Evolutionary conservation across 148 eudicot species (phyloP).

Genomic region (Rhododendron vialii): DNA sequence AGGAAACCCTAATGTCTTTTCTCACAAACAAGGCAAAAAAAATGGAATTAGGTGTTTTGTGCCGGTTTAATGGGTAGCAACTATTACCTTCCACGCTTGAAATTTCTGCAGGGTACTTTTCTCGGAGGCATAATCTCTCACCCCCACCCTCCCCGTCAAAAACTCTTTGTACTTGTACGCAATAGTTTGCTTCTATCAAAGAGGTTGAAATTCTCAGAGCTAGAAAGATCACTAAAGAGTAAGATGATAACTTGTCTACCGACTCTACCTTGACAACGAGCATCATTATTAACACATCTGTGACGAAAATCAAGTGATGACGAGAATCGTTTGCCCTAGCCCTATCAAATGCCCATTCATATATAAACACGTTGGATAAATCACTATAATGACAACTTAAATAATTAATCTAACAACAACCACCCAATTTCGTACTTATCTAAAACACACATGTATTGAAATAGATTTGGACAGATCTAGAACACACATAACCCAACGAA

Average conservation of each 20-base stretch:
- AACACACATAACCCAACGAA: too few relatives aligned
- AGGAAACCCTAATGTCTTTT: background rate
- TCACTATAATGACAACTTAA: too few relatives aligned
- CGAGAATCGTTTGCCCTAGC: too few relatives aligned
- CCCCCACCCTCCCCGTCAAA: background rate
- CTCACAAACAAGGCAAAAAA: background rate
- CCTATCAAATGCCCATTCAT: too few relatives aligned
- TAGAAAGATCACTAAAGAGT: background rate
- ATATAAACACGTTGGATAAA: background rate
- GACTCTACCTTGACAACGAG: too few relatives aligned
- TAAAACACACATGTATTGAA: too few relatives aligned
- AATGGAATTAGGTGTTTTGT: background rate
- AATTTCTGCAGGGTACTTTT: background rate
- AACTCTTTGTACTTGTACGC: background rate
- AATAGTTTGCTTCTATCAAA: background rate
- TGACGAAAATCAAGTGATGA: too few relatives aligned
- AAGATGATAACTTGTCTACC: too few relatives aligned
- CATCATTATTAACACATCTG: too few relatives aligned
- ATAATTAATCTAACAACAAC: too few relatives aligned
- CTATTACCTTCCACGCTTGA: slow-evolving; percentile 2
- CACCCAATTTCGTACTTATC: too few relatives aligned
- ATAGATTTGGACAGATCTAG: too few relatives aligned
- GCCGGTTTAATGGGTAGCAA: background rate
- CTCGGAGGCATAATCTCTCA: background rate
- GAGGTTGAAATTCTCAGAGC: background rate